Base-by-base conservation (phyloP, 2,329 filamentous ascomycete species). In the Ceratocystis variospora region DNA sequence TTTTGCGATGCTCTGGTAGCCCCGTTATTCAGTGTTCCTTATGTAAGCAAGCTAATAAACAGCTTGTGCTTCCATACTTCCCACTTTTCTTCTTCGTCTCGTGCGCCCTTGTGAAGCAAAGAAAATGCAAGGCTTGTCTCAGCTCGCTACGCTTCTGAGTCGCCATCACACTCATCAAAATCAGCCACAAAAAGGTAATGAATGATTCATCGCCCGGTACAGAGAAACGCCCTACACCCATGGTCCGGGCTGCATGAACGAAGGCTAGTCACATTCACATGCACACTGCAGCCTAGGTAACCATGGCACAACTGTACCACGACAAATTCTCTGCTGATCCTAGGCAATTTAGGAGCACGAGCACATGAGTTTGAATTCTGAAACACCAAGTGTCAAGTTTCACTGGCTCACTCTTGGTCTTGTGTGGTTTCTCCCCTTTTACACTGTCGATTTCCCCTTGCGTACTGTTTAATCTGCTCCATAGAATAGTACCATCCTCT, bases 391-490 rank as follows among this genome's bases (percentile, higher is more conserved):
- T 63, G 61, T 63, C 61, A 63, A 63, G 61, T 63, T 63, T 63
- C 61, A 63, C 61, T 22, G 8, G 41, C 19, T 17, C 8, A 3
- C 22, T 53, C 22, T 53, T 45, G 8, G 7, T 62, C 37, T n/a
- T 46, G 33, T 46, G 50, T 68, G 31, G 44, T 65, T 69, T 62
- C 44, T 65, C 64, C 68, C 64, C 70, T 41, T 50, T 59, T 64
- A 31, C 6, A 25, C 7, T 33, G 25, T 37, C 17, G 7, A 31
- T n/a, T 66, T 28, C 55, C 46, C 62, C 48, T 62, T 63, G 22
- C 66, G 50, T 63, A 37, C 67, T 50, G 31, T n/a, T 37, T 59
- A 59, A 33, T 59, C 37, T 41, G 10, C 37, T 15, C 37, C 3
- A 15, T 41, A 15, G 37, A 5, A 41, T 41, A 41, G 12, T 41